phyloP scores from a whole-genome alignment of 2,329 filamentous ascomycete species.

The Trichoderma aggressivum region DNA sequence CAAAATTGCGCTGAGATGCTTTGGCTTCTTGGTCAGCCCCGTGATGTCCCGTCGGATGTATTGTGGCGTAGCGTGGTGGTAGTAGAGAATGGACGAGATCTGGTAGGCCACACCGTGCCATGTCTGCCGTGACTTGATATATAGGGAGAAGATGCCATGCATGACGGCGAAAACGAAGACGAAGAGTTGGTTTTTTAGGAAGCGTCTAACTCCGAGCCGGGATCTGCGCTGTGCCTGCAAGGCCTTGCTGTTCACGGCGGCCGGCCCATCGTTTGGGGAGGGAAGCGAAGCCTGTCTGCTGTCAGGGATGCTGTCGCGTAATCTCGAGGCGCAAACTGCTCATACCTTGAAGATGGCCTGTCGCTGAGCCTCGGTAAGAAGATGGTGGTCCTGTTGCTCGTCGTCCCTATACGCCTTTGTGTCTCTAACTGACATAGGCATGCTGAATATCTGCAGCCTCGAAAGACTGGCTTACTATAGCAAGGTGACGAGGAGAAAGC shows the following conservation, averaged over 20 bases:
- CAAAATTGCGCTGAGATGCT: conserved; percentile 84
- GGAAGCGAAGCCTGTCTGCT: conserved; percentile 37
- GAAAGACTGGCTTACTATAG: conserved; percentile 26
- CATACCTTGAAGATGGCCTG: conserved; percentile 37
- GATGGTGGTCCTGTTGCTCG: conserved; percentile 33
- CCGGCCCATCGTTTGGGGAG: conserved; percentile 32
- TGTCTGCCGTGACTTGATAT: conserved; percentile 75
- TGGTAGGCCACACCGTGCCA: conserved; percentile 77
- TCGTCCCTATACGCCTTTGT: conserved; percentile 41
- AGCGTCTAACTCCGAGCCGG: conserved; percentile 56
- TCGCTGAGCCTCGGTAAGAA: conserved; percentile 37
- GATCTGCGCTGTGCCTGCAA: conserved; percentile 34
- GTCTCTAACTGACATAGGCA: conserved; percentile 37
- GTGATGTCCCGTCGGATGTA: conserved; percentile 86
- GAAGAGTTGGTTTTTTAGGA: conserved; percentile 62
- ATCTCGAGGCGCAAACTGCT: not conserved
- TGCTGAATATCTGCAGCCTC: conserved; percentile 30
- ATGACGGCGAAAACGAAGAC: conserved; percentile 65
- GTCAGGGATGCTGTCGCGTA: conserved; percentile 6
- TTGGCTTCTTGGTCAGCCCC: conserved; percentile 68
- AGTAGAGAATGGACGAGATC: conserved; percentile 77
- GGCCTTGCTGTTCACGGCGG: conserved; percentile 20
- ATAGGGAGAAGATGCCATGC: conserved; percentile 82
- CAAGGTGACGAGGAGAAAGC: not conserved
- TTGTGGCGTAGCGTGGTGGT: conserved; percentile 93